Conservation (phyloP, 2,329 filamentous ascomycete genomes). For the Myriosclerotinia curreyana region DNA sequence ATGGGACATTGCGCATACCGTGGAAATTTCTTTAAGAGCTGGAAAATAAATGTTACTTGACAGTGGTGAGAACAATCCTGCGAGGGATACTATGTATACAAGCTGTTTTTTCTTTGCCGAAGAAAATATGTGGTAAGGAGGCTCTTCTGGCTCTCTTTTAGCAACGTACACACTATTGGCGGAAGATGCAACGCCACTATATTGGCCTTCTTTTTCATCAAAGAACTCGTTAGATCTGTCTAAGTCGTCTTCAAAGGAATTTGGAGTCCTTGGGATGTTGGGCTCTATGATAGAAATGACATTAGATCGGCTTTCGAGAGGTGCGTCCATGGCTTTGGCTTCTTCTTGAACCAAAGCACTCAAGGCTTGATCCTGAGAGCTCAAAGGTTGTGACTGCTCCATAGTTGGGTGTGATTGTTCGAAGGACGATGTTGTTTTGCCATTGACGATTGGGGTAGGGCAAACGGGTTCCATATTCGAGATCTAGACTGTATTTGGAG, state of each 20-base stretch:
- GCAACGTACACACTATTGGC: slow-evolving; percentile 10
- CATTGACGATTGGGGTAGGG: not conserved
- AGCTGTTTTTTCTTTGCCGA: slow-evolving; percentile 44
- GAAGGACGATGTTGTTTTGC: not conserved
- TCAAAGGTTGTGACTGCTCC: slow-evolving; percentile 2
- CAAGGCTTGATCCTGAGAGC: not conserved
- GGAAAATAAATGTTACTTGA: slow-evolving; percentile 31
- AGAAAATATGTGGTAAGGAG: slow-evolving; percentile 35
- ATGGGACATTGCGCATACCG: not conserved
- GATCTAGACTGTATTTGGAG: not conserved
- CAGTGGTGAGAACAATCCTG: slow-evolving; percentile 28
- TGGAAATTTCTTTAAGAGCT: slow-evolving; percentile 17
- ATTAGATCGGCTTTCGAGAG: not conserved
- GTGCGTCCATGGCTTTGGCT: not conserved
- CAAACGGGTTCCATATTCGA: slow-evolving; percentile 6
- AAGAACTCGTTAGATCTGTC: slow-evolving; percentile 7
- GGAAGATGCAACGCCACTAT: slow-evolving; percentile 5
- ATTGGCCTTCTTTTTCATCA: not conserved
- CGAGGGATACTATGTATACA: slow-evolving; percentile 42
- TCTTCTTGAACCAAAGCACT: not conserved
- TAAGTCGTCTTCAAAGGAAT: not conserved
- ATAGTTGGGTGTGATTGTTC: not conserved
- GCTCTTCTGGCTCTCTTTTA: slow-evolving; percentile 5
- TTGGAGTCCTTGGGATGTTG: not conserved
- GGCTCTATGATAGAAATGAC: slow-evolving; percentile 16